A percentile compares a stretch with the other conserved stretches of the same genome.
These are phyloP conservation scores for Ganoderma resinaceum DNA, from an alignment of 1,284 basidiomycete species.

Conservation along the genomic window DNA sequence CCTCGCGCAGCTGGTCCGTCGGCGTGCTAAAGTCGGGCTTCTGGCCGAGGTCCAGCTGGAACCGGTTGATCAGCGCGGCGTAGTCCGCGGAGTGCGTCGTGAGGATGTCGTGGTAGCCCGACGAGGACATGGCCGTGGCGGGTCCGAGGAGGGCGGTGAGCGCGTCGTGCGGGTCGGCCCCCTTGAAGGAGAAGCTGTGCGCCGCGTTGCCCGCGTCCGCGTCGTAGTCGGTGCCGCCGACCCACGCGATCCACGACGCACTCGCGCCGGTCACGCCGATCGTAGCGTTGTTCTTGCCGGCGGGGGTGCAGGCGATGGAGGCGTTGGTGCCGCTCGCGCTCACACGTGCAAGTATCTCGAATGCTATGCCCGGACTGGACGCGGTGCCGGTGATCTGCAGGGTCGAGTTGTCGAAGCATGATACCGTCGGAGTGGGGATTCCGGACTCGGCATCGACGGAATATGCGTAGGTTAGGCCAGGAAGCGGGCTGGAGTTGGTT, in stretches of 20 bases:
- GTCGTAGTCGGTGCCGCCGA: constrained; percentile 73
- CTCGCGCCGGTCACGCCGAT: constrained; percentile 51
- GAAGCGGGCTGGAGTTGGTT: constrained; percentile 41
- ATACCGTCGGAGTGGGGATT: constrained; percentile 63
- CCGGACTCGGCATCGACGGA: constrained; percentile 52
- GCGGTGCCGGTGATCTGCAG: constrained; percentile 63
- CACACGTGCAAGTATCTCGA: constrained; percentile 67
- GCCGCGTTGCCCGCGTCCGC: constrained; percentile 64
- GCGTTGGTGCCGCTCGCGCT: constrained; percentile 34
- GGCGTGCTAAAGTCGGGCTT: constrained; percentile 56
- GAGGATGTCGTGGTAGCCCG: constrained; percentile 45
- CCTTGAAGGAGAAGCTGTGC: constrained; percentile 66
- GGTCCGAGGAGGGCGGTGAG: constrained; percentile 51
- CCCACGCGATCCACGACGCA: constrained; percentile 71
- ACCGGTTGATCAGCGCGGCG: constrained; percentile 49
- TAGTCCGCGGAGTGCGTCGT: constrained; percentile 60
- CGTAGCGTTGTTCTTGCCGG: constrained; percentile 57
- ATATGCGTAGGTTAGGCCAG: constrained; percentile 58
- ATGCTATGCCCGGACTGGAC: constrained; percentile 67
- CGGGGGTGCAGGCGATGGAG: constrained; percentile 43
- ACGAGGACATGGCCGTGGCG: constrained; percentile 35
- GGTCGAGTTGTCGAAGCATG: constrained; percentile 64
- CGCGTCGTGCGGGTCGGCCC: constrained; percentile 61
- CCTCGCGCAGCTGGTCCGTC: constrained; percentile 61
- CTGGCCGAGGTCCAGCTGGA: constrained; percentile 68